Evolutionary conservation across 2,329 filamentous ascomycete genomes (phyloP), one percentile per base, ranked within the genome.

Genomic region (Bretziella fagacearum): DNA sequence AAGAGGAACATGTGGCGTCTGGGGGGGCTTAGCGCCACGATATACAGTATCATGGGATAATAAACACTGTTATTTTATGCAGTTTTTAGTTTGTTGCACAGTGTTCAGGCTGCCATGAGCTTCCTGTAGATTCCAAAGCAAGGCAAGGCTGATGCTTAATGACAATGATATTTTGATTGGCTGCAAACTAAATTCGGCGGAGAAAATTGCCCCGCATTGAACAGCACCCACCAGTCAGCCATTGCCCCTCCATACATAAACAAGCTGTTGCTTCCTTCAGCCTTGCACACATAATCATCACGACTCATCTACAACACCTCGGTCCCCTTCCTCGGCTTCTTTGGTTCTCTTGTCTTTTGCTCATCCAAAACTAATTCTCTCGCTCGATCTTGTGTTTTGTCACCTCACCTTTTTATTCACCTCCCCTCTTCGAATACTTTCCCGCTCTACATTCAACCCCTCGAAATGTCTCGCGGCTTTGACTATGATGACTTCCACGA

Each of bases 401-500:
- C 6, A n/a, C 30, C 13, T 33, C 13, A 6, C 25, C 30, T 20
- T 17, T 26, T 8, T 8, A 27, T 41, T 25, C 4, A 25, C n/a
- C 4, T 5, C 8, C 11, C 17, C 5, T 44, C 13, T 29, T 13
- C 15, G 15, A n/a, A 33, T 35, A n/a, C 23, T 15, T 15, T 11
- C 30, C 15, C 8, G 33, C n/a, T 11, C 17, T 18, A 30, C 22
- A 32, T 22, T 36, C 37, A 11, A n/a, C 18, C 33, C 22, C 5
- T 37, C 33, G 23, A 15, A 18, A 52, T 53, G 50, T 33, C 45
- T n/a, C 35, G 13, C 5, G 42, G 46, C 23, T 48, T 47, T 41
- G 45, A 53, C 33, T 50, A 53, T 39, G 44, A 52, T 33, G 52
- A 51, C 27, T 51, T n/a, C n/a, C 30, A 53, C 15, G 46, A 51